Evolutionary conservation across 2,329 filamentous ascomycete genomes (phyloP), one percentile per base, ranked within the genome.

Genomic region (Fusarium pseudoanthophilum): DNA sequence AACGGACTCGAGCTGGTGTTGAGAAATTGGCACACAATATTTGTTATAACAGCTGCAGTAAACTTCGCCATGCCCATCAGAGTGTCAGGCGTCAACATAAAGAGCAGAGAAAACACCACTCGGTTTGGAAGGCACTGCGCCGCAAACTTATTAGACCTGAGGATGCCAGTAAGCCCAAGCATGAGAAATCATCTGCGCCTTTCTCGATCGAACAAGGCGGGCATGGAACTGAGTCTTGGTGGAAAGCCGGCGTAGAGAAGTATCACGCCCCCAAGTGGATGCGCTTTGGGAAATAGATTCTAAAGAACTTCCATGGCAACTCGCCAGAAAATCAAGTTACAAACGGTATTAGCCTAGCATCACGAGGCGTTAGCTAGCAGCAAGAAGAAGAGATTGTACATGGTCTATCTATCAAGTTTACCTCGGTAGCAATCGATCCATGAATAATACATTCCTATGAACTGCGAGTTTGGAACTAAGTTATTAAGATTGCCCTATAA

Each of bases 191-290:
- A 10, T 75, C 72, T 56, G 72, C 70, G 37, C 37, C 71, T 4
- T 81, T 80, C 61, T 73, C 74, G 7, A 55, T 78, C 32, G 77
- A 81, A 24, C 66, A 70, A 42, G 70, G 65, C 40, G 66, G 69
- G 8, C 71, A 70, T 46, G 76, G 75, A 18, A 71, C 77, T 37
- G 71, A 80, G 39, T 78, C 79, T 21, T 83, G 82, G 81, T 83
- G 82, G 82, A 78, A 73, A 52, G 80, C 81, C 13, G 81, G 80
- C 8, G 78, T 80, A 7, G 75, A 76, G 28, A 79, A 75, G 64
- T 83, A 80, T 61, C 77, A 75, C 24, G 79, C 79, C 18, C 80
- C 80, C 10, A 64, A 74, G 28, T 82, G 80, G 79, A 80, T 81
- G 74, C 65, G 71, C 40, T 81, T 82, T 72, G 70, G 69, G 26